Conservation (phyloP, 2,329 filamentous ascomycete genomes). For the Cladophialophora chaetospira region DNA sequence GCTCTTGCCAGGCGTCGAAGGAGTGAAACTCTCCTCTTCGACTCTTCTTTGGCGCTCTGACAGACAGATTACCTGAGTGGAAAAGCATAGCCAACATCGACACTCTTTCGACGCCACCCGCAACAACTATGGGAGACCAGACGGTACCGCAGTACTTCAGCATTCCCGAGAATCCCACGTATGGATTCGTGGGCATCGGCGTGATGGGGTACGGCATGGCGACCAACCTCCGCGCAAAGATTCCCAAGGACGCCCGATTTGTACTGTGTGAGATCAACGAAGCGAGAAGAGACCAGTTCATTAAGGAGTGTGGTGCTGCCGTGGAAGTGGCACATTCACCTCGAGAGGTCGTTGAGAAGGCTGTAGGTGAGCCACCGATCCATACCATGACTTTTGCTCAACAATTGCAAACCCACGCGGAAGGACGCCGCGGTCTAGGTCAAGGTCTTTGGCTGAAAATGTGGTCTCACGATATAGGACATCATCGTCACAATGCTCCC, state of each 20-base stretch:
- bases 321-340: conserved; percentile 6
- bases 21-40: too few species aligned
- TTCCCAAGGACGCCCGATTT: background rate
- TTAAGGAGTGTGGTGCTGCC: background rate
- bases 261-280: conserved; percentile 11
- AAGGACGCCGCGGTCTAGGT: background rate
- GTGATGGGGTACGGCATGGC: conserved; percentile 15
- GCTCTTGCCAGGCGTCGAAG: too few species aligned
- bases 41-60: background rate
- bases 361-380: conserved; percentile 6
- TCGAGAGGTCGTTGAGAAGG: conserved; percentile 8
- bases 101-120: too few species aligned
- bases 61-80: background rate
- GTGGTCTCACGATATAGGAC: background rate
- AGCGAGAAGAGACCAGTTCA: conserved; percentile 5
- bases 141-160: background rate
- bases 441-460: background rate
- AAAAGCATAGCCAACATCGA: too few species aligned
- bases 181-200: conserved; percentile 12
- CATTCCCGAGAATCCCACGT: background rate
- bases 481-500: conserved; percentile 12
- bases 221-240: conserved; percentile 9
- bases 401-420: background rate
- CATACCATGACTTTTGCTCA: too few species aligned
- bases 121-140: background rate